phyloP scores from a whole-genome alignment of 23 red algal species.

The Cyanidium caldarium region DNA sequence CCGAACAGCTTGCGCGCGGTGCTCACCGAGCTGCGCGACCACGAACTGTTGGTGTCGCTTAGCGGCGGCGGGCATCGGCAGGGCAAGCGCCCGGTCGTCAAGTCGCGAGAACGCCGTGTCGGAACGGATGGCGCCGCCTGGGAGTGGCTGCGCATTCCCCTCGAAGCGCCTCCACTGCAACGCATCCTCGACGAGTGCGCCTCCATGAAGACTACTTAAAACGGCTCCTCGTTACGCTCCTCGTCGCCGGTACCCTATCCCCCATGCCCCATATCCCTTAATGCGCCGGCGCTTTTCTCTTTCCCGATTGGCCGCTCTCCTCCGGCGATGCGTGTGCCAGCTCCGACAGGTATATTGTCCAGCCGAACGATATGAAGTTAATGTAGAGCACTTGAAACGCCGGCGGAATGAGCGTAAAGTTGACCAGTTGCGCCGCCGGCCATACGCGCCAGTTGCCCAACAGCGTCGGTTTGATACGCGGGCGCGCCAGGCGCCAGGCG shows the following conservation, averaged over 20 bases:
- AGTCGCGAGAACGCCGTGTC: too few species aligned
- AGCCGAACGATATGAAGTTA: constrained; percentile 3
- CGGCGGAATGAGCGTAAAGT: constrained; percentile 16
- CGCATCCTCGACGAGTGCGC: background rate
- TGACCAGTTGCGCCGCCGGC: constrained; percentile 14
- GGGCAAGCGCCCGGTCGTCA: too few species aligned
- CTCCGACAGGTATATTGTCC: constrained; percentile 12
- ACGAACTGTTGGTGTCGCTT: background rate
- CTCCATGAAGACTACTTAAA: background rate
- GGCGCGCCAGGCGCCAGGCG: background rate
- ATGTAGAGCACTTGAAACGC: constrained; percentile 12
- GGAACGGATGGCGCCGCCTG: background rate
- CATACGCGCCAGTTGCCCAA: constrained; percentile 19
- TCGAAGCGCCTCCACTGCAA: background rate
- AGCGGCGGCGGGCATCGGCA: background rate
- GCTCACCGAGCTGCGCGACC: constrained; percentile 16
- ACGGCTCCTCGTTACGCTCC: too few species aligned
- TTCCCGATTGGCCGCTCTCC: background rate
- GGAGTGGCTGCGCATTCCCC: background rate
- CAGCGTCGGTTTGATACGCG: constrained; percentile 7
- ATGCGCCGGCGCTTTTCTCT: background rate
- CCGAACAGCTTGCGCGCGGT: constrained; percentile 1
- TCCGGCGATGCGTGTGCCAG: constrained; percentile 1
- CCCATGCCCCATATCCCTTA: too few species aligned
- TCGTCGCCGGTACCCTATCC: too few species aligned